These are phyloP conservation scores for Syncephalastrum monosporum DNA, from an alignment of 371 early-diverging fungal genomes.

Conservation along the genomic window DNA sequence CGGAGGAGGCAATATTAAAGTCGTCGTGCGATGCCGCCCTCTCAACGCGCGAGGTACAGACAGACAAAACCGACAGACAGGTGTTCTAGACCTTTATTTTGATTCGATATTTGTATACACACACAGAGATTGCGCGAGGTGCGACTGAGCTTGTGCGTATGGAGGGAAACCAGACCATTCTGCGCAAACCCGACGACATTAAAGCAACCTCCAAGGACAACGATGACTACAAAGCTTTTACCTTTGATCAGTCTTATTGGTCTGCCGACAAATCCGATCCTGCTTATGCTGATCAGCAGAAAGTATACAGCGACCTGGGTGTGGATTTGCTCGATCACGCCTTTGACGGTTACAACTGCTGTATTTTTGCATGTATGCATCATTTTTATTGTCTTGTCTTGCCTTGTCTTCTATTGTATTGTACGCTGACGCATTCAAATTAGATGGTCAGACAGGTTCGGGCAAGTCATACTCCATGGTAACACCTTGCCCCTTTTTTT, in stretches of 20 bases:
- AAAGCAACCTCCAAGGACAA: conserved; percentile 30
- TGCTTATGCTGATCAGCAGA: conserved; percentile 72
- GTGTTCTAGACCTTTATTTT: neutral
- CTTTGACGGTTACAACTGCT: conserved; percentile 85
- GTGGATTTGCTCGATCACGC: conserved; percentile 83
- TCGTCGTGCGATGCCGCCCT: conserved; percentile 77
- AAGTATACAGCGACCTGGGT: conserved; percentile 79
- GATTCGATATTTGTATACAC: conserved; percentile 7
- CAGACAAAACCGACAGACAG: neutral
- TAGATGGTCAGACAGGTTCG: conserved; percentile 86
- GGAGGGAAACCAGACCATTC: conserved; percentile 71
- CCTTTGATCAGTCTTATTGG: conserved; percentile 89
- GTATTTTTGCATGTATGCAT: conserved; percentile 80
- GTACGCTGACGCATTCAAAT: neutral
- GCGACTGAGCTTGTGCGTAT: conserved; percentile 62
- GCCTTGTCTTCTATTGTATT: neutral
- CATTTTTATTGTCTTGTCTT: neutral
- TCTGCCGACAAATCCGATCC: conserved; percentile 66
- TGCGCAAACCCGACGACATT: conserved; percentile 54
- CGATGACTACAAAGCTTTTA: conserved; percentile 67
- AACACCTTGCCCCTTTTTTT: neutral
- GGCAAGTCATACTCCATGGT: conserved; percentile 86
- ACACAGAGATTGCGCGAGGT: conserved; percentile 64
- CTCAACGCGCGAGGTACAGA: conserved; percentile 65
- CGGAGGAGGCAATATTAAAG: conserved; percentile 62